phyloP scores from a whole-genome alignment of 2,329 filamentous ascomycete genomes.

The Cadophora malorum region DNA sequence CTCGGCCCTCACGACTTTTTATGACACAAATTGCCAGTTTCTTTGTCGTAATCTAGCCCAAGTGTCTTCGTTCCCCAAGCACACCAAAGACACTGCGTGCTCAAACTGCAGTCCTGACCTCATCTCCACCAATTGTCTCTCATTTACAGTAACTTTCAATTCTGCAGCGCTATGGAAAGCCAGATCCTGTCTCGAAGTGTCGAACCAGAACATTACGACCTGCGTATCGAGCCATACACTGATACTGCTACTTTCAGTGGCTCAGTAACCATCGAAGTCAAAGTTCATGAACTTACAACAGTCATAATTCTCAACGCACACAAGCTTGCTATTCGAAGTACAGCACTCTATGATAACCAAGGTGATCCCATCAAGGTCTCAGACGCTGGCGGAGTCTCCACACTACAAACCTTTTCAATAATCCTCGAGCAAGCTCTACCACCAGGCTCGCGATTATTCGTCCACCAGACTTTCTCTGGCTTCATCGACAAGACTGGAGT shows the following conservation, averaged over 20 bases:
- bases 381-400: slow-evolving; percentile 16
- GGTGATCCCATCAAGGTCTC: slow-evolving; percentile 13
- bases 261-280: slow-evolving; percentile 67
- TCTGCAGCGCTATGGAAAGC: slow-evolving; percentile 4
- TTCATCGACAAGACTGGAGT: slow-evolving; percentile 54
- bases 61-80: background rate
- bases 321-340: slow-evolving; percentile 65
- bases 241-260: slow-evolving; percentile 71
- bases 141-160: background rate
- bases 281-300: slow-evolving; percentile 67
- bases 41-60: slow-evolving; percentile 8
- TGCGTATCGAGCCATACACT: slow-evolving; percentile 72
- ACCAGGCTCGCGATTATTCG: slow-evolving; percentile 63
- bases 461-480: slow-evolving; percentile 68
- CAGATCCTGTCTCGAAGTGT: slow-evolving; percentile 54
- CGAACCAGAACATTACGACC: slow-evolving; percentile 70
- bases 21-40: background rate
- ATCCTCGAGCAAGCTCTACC: slow-evolving; percentile 63
- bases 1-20: background rate
- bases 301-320: slow-evolving; percentile 70
- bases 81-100: background rate
- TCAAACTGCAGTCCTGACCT: background rate
- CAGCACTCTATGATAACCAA: slow-evolving; percentile 24
- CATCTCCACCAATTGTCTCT: background rate
- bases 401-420: slow-evolving; percentile 57